phyloP scores from a whole-genome alignment of 2,329 filamentous ascomycete genomes.

The Diaporthe vexans region DNA sequence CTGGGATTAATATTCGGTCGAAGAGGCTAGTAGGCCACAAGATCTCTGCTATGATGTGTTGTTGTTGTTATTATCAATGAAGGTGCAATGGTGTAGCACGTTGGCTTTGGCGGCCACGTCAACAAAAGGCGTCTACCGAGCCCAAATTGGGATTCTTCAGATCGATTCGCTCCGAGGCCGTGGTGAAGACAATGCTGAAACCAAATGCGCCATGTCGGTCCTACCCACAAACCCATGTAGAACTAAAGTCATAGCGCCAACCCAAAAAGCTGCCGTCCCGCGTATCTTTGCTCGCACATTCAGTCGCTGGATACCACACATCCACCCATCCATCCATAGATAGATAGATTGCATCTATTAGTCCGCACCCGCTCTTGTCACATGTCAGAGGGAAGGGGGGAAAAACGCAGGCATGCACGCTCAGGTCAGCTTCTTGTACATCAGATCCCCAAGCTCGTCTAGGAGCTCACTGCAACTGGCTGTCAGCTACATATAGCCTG shows the following conservation, averaged over 20 bases:
- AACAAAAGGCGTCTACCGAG: background rate
- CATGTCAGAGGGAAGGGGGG: background rate
- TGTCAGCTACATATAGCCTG: background rate
- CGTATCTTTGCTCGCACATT: slow-evolving; percentile 36
- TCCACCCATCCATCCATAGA: background rate
- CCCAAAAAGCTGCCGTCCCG: slow-evolving; percentile 3
- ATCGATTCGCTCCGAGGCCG: background rate
- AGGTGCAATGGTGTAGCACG: too few species aligned
- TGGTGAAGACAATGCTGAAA: background rate
- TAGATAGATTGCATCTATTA: background rate
- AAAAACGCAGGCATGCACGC: background rate
- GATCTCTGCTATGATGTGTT: too few species aligned
- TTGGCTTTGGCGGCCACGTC: background rate
- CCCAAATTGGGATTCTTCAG: background rate
- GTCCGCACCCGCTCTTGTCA: background rate
- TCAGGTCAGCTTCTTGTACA: slow-evolving; percentile 59
- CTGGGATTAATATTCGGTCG: too few species aligned
- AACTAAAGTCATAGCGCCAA: slow-evolving; percentile 4
- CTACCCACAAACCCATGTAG: background rate
- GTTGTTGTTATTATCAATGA: too few species aligned
- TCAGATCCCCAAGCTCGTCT: slow-evolving; percentile 81
- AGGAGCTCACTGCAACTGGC: slow-evolving; percentile 69
- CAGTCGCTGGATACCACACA: slow-evolving; percentile 1
- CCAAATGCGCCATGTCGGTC: slow-evolving; percentile 9
- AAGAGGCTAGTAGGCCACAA: too few species aligned